phyloP scores from a whole-genome alignment of 441 rosid species.

The Gossypium schwendimanii region DNA sequence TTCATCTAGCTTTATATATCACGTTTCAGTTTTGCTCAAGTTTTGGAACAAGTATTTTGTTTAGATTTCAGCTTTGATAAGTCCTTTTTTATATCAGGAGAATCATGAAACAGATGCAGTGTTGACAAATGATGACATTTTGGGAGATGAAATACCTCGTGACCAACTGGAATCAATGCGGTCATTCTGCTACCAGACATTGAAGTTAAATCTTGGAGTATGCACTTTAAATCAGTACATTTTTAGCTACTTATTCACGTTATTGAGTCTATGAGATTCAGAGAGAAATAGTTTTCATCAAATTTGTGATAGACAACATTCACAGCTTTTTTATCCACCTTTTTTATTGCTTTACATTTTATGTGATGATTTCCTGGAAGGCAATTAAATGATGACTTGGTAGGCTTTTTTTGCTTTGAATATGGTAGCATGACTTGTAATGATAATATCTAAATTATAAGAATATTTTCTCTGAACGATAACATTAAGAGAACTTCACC shows the following conservation, averaged over 20 bases:
- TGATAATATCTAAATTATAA: neutral
- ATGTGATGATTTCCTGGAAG: neutral
- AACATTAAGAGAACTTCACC: neutral
- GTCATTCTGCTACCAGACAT: conserved; percentile 60
- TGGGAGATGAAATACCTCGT: conserved; percentile 89
- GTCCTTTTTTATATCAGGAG: conserved; percentile 39
- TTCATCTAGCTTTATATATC: neutral
- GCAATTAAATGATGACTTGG: neutral
- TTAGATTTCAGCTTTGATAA: neutral
- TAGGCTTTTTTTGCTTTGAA: neutral
- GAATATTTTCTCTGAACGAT: neutral
- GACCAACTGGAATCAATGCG: conserved; percentile 67
- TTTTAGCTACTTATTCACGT: neutral
- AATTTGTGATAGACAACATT: neutral
- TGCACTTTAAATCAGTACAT: conserved; percentile 16
- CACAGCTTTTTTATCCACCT: neutral
- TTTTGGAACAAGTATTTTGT: neutral
- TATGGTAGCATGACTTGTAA: neutral
- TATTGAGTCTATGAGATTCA: neutral
- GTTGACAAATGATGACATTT: conserved; percentile 91
- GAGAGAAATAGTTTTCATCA: neutral
- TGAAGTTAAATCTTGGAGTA: conserved; percentile 66
- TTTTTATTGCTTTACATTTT: neutral
- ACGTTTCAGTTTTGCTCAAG: conserved; percentile 5
- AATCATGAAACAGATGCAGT: conserved; percentile 43